Evolutionary conservation across 495 filamentous ascomycete genomes (phyloP).

Genomic region (Penicillium soppii): DNA sequence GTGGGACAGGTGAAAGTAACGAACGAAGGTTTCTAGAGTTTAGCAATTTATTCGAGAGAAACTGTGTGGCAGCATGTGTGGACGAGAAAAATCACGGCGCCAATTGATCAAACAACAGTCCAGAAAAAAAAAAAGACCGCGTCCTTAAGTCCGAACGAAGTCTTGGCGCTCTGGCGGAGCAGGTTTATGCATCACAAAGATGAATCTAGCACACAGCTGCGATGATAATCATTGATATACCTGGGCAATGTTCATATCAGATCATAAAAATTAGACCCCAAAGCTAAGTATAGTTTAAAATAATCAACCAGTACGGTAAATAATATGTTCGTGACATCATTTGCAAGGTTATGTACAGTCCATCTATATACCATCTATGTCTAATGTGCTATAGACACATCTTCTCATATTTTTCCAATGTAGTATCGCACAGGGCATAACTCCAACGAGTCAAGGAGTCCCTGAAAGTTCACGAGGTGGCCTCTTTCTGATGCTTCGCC

Average conservation of each 20-base stretch:
- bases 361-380: conserved; percentile 21
- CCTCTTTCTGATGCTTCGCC: conserved; percentile 58
- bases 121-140: neutral
- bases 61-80: too few species aligned
- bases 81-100: neutral
- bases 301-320: neutral
- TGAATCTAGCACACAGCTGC: too few species aligned
- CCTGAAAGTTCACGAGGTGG: conserved; percentile 12
- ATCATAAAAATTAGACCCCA: too few species aligned
- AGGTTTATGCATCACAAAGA: neutral
- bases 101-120: too few species aligned
- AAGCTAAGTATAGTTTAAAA: too few species aligned
- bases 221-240: too few species aligned
- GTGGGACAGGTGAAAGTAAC: too few species aligned
- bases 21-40: too few species aligned
- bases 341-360: conserved; percentile 20
- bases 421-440: conserved; percentile 15
- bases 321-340: conserved; percentile 7
- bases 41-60: too few species aligned
- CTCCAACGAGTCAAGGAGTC: neutral
- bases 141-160: neutral
- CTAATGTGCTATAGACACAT: neutral
- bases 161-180: conserved; percentile 1
- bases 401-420: neutral
- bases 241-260: too few species aligned